A percentile compares a stretch with the other conserved stretches of the same genome.
Conservation (phyloP, 139 green algal genomes). For the Auxenochlorella pyrenoidosa region DNA sequence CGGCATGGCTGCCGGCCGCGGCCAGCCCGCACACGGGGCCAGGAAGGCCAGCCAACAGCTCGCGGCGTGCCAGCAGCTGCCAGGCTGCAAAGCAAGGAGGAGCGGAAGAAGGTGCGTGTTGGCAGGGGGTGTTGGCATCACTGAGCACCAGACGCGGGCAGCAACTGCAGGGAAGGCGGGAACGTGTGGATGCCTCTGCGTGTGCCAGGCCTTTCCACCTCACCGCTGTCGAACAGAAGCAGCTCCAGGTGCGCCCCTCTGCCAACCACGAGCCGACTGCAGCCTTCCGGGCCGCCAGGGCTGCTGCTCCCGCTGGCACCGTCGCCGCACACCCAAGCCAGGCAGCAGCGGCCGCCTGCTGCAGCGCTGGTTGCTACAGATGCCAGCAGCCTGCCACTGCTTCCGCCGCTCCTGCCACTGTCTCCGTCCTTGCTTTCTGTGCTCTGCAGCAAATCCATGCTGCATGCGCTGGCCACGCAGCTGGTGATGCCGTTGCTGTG, state of each 20-base stretch:
- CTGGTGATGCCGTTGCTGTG: neutral
- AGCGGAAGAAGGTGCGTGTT: too few relatives aligned
- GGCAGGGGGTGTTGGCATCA: neutral
- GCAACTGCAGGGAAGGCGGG: too few relatives aligned
- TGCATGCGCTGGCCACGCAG: neutral
- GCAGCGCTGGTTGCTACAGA: neutral
- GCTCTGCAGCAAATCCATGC: neutral
- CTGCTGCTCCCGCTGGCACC: neutral
- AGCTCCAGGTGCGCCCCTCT: constrained; percentile 1
- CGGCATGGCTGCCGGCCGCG: too few relatives aligned
- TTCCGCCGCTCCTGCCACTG: neutral
- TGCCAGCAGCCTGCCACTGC: neutral
- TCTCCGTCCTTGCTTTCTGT: neutral
- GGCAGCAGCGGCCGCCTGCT: neutral
- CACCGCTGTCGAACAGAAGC: neutral
- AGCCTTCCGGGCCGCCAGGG: neutral
- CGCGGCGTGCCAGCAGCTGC: neutral
- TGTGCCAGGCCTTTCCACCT: neutral
- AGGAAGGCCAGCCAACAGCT: neutral
- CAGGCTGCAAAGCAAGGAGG: neutral
- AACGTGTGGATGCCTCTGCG: neutral
- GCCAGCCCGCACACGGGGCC: constrained; percentile 20
- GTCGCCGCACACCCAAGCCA: constrained; percentile 10
- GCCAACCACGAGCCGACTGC: neutral
- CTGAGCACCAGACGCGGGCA: too few relatives aligned